Percentiles rank a stretch among this genome's conserved stretches.
These are phyloP conservation scores for Mentha longifolia DNA, from an alignment of 257 asterid genomes.

Conservation along the genomic window DNA sequence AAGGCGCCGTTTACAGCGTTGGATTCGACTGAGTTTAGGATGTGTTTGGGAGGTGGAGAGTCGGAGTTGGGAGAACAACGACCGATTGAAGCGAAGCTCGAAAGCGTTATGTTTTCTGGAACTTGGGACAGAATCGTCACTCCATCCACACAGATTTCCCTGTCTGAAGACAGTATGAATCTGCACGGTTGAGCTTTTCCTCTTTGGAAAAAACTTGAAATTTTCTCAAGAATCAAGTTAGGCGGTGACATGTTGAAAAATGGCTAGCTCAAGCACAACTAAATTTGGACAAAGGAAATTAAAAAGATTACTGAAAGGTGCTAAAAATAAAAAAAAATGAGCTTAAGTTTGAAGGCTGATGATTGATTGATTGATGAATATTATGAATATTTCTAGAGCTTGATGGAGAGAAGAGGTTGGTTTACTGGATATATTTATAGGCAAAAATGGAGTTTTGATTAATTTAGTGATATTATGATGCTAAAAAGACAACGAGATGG, in stretches of 20 bases:
- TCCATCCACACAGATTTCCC: constrained; percentile 36
- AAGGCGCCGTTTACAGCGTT: constrained; percentile 41
- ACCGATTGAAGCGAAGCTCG: constrained; percentile 38
- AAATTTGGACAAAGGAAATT: not conserved
- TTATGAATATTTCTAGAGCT: constrained; percentile 3
- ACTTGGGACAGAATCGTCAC: constrained; percentile 40
- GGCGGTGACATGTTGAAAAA: constrained; percentile 52
- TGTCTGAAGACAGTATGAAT: constrained; percentile 33
- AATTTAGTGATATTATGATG: not conserved
- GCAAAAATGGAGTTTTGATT: not conserved
- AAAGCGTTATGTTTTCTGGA: constrained; percentile 36
- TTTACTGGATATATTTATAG: constrained; percentile 33
- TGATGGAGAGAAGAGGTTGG: not conserved
- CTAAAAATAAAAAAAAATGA: not conserved
- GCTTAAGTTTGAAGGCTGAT: not conserved
- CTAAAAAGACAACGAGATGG: not conserved
- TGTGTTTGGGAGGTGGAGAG: constrained; percentile 28
- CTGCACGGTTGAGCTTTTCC: constrained; percentile 29
- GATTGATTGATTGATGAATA: constrained; percentile 4
- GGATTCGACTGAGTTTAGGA: constrained; percentile 35
- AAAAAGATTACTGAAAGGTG: not conserved
- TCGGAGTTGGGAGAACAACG: constrained; percentile 25
- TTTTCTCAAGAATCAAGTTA: constrained; percentile 29
- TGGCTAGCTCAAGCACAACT: not conserved
- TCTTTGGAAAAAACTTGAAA: constrained; percentile 30